Evolutionary conservation across 805 yeast genomes (phyloP).

Genomic region (Candida maltosa): DNA sequence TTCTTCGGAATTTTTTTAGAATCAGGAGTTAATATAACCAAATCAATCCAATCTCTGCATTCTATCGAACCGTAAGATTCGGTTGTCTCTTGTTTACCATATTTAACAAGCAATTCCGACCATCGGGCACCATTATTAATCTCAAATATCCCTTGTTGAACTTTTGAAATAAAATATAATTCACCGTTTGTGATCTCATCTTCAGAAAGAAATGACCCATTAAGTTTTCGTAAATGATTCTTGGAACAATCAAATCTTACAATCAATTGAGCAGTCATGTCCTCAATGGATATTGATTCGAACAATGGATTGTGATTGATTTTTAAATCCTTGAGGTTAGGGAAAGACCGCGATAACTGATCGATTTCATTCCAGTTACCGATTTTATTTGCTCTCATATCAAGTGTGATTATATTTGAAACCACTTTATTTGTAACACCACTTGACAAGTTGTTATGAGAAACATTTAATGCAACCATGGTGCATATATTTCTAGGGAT

Average conservation of each 20-base stretch:
- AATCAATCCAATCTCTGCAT: slow-evolving; percentile 6
- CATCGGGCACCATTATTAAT: slow-evolving; percentile 33
- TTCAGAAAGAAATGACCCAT: slow-evolving; percentile 52
- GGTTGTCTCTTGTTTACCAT: slow-evolving; percentile 13
- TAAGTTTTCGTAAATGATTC: slow-evolving; percentile 39
- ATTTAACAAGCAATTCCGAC: slow-evolving; percentile 34
- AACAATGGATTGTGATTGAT: slow-evolving; percentile 55
- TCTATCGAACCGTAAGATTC: slow-evolving; percentile 6
- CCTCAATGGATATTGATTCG: slow-evolving; percentile 18
- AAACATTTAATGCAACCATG: slow-evolving; percentile 24
- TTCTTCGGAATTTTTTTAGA: background rate
- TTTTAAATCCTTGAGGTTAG: slow-evolving; percentile 43
- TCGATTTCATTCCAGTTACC: slow-evolving; percentile 49
- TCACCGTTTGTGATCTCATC: slow-evolving; percentile 64
- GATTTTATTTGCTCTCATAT: slow-evolving; percentile 52
- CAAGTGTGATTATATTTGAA: slow-evolving; percentile 24
- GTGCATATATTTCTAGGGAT: slow-evolving; percentile 22
- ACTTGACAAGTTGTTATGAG: slow-evolving; percentile 1
- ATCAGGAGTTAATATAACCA: slow-evolving; percentile 1
- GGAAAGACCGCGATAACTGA: slow-evolving; percentile 21
- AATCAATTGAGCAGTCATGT: slow-evolving; percentile 36
- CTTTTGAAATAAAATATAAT: slow-evolving; percentile 56
- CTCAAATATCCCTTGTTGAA: slow-evolving; percentile 25
- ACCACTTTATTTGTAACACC: slow-evolving; percentile 1
- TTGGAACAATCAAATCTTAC: slow-evolving; percentile 34